Evolutionary conservation across 2,329 filamentous ascomycete genomes (phyloP).

Genomic region (Iodosphaeria phyllophila): DNA sequence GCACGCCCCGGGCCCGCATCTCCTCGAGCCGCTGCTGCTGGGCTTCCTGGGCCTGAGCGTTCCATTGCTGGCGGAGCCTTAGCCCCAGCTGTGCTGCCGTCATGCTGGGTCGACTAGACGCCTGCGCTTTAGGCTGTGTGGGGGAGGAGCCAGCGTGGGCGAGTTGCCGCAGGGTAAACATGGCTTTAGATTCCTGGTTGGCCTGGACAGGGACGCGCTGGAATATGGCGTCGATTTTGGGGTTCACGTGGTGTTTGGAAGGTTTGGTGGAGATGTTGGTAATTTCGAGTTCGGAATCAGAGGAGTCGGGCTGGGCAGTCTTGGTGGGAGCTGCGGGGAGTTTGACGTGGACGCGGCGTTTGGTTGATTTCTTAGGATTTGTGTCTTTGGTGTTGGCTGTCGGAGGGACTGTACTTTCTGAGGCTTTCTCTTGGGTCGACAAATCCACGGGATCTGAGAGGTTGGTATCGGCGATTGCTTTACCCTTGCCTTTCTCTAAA

Average conservation of each 20-base stretch:
- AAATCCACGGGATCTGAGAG: no score
- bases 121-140: constrained; percentile 24
- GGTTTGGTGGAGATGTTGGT: constrained; percentile 18
- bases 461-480: constrained; percentile 26
- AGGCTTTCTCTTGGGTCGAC: no score
- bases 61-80: constrained; percentile 50
- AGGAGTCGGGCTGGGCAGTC: constrained; percentile 17
- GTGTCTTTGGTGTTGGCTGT: no score
- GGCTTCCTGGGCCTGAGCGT: constrained; percentile 62
- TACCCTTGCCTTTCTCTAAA: constrained; percentile 41
- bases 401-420: no score
- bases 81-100: constrained; percentile 50
- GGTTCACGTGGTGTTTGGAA: constrained; percentile 25
- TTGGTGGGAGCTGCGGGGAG: constrained; percentile 18
- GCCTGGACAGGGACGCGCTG: constrained; percentile 46
- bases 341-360: constrained; percentile 31
- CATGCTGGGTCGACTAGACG: no score
- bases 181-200: constrained; percentile 40
- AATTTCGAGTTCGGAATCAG: constrained; percentile 51
- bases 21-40: constrained; percentile 59
- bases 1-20: constrained; percentile 61
- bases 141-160: constrained; percentile 49
- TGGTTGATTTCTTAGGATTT: constrained; percentile 15
- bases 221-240: constrained; percentile 44
- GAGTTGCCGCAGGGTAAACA: constrained; percentile 53